Evolutionary conservation across 176 grass and related monocot species (phyloP).

Genomic region (Triticum urartu): DNA sequence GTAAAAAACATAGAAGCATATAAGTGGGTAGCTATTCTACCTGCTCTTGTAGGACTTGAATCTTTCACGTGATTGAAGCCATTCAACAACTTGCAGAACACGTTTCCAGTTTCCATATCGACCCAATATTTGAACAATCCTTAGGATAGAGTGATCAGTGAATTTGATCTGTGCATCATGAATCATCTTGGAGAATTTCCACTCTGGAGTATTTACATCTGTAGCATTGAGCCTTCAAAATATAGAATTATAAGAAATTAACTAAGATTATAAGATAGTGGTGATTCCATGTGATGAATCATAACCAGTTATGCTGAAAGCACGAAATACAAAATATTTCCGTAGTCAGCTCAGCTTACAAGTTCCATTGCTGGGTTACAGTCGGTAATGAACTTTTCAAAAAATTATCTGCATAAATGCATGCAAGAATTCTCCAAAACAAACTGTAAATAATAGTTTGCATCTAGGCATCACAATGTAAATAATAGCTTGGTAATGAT

Average conservation of each 20-base stretch:
- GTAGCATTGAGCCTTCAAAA: constrained; percentile 88
- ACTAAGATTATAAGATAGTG: background rate
- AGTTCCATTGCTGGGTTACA: background rate
- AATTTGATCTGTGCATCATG: constrained; percentile 86
- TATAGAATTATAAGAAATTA: constrained; percentile 35
- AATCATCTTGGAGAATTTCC: constrained; percentile 90
- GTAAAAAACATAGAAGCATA: constrained; percentile 13
- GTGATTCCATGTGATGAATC: background rate
- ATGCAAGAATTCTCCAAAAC: background rate
- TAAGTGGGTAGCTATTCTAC: constrained; percentile 30
- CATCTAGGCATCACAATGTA: background rate
- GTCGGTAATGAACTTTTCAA: background rate
- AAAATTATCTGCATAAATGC: background rate
- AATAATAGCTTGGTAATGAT: background rate
- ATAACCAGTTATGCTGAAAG: background rate
- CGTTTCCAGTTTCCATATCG: constrained; percentile 84
- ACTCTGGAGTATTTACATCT: constrained; percentile 88
- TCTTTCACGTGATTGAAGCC: constrained; percentile 87
- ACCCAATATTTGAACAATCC: constrained; percentile 81
- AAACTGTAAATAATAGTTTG: background rate
- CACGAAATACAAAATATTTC: background rate
- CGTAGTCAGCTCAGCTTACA: background rate
- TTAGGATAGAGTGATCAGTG: constrained; percentile 84
- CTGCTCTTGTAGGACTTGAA: constrained; percentile 89
- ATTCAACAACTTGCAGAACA: constrained; percentile 91